A percentile compares a stretch with the other conserved stretches of the same genome.
Evolutionary conservation across 208 protist species (phyloP).

Genomic region (Endotrypanum monterogeii): DNA sequence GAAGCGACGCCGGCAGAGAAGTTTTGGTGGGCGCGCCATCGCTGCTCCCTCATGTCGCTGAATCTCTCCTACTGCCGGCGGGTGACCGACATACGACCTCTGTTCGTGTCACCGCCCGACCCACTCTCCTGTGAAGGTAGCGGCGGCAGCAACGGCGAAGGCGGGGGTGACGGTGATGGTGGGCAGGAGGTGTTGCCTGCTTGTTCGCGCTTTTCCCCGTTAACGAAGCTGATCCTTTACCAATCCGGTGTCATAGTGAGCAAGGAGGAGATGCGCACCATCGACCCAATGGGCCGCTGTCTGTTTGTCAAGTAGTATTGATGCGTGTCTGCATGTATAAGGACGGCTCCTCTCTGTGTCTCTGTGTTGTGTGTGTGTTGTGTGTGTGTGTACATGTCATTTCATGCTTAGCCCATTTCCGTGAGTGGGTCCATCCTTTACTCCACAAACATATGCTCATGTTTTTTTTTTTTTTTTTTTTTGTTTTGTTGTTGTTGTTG

Average conservation of each 20-base stretch:
- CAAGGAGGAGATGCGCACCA: slow-evolving; percentile 19
- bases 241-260: slow-evolving; percentile 19
- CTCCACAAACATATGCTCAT: too few species aligned
- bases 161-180: neutral
- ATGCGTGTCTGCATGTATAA: neutral
- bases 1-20: neutral
- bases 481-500: neutral
- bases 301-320: slow-evolving; percentile 2
- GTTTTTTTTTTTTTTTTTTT: neutral
- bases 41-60: slow-evolving; percentile 23
- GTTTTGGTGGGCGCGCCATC: slow-evolving; percentile 13
- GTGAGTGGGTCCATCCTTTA: too few species aligned
- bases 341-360: too few species aligned
- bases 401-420: neutral
- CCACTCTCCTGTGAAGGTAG: slow-evolving; percentile 7
- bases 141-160: neutral
- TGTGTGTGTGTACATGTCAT: neutral
- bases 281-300: slow-evolving; percentile 17
- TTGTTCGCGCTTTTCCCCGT: neutral
- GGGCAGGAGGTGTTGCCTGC: neutral
- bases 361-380: neutral
- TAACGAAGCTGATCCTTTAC: slow-evolving; percentile 11
- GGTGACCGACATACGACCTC: slow-evolving; percentile 17
- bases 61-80: slow-evolving; percentile 19
- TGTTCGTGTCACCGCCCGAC: slow-evolving; percentile 6